Evolutionary conservation across 2,329 filamentous ascomycete species (phyloP).

Genomic region (Colletotrichum navitas): DNA sequence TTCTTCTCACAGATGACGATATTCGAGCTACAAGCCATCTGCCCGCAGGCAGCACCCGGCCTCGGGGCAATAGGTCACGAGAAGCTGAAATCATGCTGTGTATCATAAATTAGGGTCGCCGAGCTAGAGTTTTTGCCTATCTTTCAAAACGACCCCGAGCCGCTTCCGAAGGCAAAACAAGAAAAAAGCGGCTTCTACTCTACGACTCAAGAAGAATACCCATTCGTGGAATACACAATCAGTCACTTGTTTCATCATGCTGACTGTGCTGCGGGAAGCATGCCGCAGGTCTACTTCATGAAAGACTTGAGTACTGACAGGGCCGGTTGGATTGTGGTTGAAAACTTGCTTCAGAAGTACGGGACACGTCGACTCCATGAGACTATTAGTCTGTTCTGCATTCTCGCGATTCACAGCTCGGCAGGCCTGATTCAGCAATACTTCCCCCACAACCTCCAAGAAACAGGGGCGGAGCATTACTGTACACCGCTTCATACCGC

Average conservation of each 20-base stretch:
- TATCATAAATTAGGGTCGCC: not conserved
- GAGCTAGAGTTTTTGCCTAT: not conserved
- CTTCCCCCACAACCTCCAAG: not conserved
- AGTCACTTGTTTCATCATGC: not conserved
- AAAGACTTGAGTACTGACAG: not conserved
- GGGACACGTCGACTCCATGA: not conserved
- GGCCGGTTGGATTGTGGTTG: not conserved
- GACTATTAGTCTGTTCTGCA: not conserved
- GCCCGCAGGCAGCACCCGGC: not conserved
- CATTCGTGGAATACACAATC: not conserved
- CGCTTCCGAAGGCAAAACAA: not conserved
- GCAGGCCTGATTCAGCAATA: not conserved
- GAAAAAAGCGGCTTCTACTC: not conserved
- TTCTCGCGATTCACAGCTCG: not conserved
- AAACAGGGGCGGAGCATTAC: not conserved
- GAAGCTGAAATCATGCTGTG: not conserved
- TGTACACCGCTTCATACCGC: not conserved
- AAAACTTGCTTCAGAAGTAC: not conserved
- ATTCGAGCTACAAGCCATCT: conserved; percentile 3
- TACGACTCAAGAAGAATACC: not conserved
- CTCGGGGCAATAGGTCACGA: conserved; percentile 1
- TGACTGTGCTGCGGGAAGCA: not conserved
- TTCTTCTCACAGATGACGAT: conserved; percentile 47
- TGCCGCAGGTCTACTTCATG: not conserved
- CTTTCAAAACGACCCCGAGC: not conserved